Conservation (phyloP, 768 basidiomycete genomes). For the Tricholoma matsutake region DNA sequence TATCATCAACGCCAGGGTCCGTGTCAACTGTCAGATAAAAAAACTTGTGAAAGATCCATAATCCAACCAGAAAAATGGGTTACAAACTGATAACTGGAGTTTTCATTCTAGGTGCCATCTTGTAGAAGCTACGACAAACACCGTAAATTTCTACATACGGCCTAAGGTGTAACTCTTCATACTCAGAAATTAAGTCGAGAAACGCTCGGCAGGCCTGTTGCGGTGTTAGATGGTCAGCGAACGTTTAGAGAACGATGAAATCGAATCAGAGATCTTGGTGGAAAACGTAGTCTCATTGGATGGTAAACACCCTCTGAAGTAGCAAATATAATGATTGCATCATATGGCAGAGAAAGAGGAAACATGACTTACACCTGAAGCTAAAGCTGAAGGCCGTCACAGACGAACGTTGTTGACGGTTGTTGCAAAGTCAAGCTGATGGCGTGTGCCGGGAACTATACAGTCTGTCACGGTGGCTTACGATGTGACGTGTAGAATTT, state of each 20-base stretch:
- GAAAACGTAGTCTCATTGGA: conserved; percentile 75
- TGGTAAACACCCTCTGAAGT: conserved; percentile 69
- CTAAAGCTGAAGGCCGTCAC: too few species aligned
- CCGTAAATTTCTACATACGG: neutral
- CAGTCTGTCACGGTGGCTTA: conserved; percentile 68
- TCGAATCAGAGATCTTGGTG: conserved; percentile 78
- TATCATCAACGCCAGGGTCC: conserved; percentile 85
- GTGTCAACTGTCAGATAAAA: conserved; percentile 60
- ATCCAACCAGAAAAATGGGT: neutral
- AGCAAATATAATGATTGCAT: conserved; percentile 73
- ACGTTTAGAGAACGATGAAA: neutral
- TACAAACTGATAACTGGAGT: conserved; percentile 68
- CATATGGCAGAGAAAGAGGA: conserved; percentile 16
- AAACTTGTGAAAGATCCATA: neutral
- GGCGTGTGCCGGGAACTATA: conserved; percentile 48
- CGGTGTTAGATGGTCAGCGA: neutral
- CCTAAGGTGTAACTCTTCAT: neutral
- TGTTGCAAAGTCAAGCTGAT: conserved; percentile 10
- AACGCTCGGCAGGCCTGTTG: neutral
- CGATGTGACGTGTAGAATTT: conserved; percentile 37
- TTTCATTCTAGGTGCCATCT: neutral
- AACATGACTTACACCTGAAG: neutral
- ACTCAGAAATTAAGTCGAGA: neutral
- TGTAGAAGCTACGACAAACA: neutral
- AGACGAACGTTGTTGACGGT: neutral